Conservation (phyloP, 495 filamentous ascomycete genomes). For the Sabuloglossum arenarium region DNA sequence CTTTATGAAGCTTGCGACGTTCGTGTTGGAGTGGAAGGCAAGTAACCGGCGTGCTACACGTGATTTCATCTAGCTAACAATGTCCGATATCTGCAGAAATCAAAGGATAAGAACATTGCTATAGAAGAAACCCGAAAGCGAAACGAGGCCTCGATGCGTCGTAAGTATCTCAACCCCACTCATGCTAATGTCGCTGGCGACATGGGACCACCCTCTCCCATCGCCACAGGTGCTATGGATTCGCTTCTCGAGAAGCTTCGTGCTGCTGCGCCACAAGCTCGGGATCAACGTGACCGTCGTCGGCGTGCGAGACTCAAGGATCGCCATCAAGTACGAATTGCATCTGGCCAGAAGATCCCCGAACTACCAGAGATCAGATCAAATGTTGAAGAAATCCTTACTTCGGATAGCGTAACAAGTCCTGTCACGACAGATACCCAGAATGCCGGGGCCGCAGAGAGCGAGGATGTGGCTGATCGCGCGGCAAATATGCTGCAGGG, state of each 20-base stretch:
- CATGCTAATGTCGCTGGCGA: conserved; percentile 14
- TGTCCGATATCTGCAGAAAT: conserved; percentile 33
- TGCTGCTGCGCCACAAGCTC: conserved; percentile 72
- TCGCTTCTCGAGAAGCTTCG: conserved; percentile 87
- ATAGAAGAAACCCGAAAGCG: conserved; percentile 65
- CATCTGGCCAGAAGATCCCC: conserved; percentile 67
- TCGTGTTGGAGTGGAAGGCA: conserved; percentile 84
- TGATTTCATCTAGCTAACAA: conserved; percentile 3
- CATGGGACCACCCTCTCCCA: conserved; percentile 42
- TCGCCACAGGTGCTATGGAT: conserved; percentile 83
- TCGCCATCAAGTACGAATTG: conserved; percentile 76
- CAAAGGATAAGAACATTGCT: conserved; percentile 69
- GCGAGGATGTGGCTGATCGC: conserved; percentile 62
- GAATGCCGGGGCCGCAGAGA: conserved; percentile 24
- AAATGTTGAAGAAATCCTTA: conserved; percentile 19
- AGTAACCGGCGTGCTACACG: conserved; percentile 9
- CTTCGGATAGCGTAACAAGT: conserved; percentile 10
- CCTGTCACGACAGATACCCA: not conserved
- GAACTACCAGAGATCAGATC: conserved; percentile 30
- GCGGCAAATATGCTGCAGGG: conserved; percentile 68
- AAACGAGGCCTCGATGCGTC: conserved; percentile 77
- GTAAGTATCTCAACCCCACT: conserved; percentile 48
- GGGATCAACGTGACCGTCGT: conserved; percentile 71
- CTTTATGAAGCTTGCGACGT: conserved; percentile 83
- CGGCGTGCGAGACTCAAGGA: conserved; percentile 76